phyloP scores from a whole-genome alignment of 306 rosid genomes.

The Castanospermum australe region DNA sequence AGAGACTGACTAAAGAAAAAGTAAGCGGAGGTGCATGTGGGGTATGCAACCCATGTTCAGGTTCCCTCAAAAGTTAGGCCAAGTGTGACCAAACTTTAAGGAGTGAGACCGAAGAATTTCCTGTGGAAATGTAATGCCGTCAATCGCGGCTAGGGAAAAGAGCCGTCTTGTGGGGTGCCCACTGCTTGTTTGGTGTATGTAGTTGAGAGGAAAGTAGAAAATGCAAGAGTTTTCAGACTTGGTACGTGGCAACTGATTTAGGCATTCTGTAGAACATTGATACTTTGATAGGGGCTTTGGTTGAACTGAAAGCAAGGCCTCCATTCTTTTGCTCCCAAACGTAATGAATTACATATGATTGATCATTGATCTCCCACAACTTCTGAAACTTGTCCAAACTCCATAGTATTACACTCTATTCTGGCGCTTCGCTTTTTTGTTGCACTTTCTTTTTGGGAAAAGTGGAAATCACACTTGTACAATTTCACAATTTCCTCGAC shows the following conservation, averaged over 20 bases:
- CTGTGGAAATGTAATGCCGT: constrained; percentile 39
- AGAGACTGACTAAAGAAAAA: constrained; percentile 46
- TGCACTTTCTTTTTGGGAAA: not conserved
- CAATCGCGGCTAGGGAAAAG: constrained; percentile 43
- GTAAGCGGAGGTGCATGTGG: constrained; percentile 27
- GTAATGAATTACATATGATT: constrained; percentile 13
- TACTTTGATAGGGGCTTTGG: not conserved
- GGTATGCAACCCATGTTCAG: constrained; percentile 35
- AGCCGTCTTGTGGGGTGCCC: constrained; percentile 25
- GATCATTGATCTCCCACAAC: constrained; percentile 19
- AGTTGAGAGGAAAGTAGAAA: constrained; percentile 22
- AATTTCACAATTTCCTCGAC: not conserved
- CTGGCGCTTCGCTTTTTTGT: not conserved
- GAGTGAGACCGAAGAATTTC: constrained; percentile 30
- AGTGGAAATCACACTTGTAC: not conserved
- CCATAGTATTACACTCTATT: not conserved
- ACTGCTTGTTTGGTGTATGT: constrained; percentile 15
- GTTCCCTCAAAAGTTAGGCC: constrained; percentile 32
- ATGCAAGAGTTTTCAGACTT: constrained; percentile 11
- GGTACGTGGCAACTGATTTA: not conserved
- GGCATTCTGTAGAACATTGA: not conserved
- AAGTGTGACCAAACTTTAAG: not conserved
- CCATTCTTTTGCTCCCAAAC: constrained; percentile 7
- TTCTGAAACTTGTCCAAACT: not conserved
- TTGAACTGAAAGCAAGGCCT: constrained; percentile 20